phyloP scores from a whole-genome alignment of 345 rosid genomes.

The Aquilaria yunnanensis region DNA sequence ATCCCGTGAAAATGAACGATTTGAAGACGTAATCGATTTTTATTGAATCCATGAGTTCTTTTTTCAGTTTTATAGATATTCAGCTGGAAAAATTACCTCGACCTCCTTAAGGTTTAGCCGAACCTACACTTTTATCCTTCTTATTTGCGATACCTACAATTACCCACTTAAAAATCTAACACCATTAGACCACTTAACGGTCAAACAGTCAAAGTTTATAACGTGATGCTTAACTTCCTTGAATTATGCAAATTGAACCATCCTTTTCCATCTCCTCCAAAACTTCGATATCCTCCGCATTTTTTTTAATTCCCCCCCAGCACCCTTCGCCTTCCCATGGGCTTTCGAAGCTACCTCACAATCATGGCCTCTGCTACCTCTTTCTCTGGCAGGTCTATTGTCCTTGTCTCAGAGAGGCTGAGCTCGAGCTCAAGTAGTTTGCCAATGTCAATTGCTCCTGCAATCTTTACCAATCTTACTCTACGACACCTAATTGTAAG shows the following conservation, averaged over 20 bases:
- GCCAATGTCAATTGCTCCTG: conserved; percentile 77
- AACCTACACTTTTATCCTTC: too few relatives aligned
- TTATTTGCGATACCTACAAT: too few relatives aligned
- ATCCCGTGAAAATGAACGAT: too few relatives aligned
- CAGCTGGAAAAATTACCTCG: too few relatives aligned
- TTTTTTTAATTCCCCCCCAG: conserved; percentile 15
- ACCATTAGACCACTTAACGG: too few relatives aligned
- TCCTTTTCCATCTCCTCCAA: conserved; percentile 32
- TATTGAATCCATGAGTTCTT: too few relatives aligned
- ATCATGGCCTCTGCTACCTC: conserved; percentile 23
- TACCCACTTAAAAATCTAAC: too few relatives aligned
- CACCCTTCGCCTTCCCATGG: conserved; percentile 16
- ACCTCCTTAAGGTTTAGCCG: too few relatives aligned
- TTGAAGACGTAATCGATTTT: too few relatives aligned
- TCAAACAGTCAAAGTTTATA: too few relatives aligned
- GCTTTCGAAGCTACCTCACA: conserved; percentile 17
- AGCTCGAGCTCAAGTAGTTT: conserved; percentile 42
- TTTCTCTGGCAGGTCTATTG: conserved; percentile 54
- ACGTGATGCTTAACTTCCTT: too few relatives aligned
- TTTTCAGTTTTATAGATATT: too few relatives aligned
- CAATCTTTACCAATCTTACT: conserved; percentile 83
- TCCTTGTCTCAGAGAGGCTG: conserved; percentile 77
- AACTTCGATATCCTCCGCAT: conserved; percentile 20
- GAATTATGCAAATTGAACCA: neutral
- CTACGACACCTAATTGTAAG: conserved; percentile 81